These are phyloP conservation scores for Durusdinium trenchii DNA, from an alignment of 73 alveolate genomes.

Conservation along the genomic window DNA sequence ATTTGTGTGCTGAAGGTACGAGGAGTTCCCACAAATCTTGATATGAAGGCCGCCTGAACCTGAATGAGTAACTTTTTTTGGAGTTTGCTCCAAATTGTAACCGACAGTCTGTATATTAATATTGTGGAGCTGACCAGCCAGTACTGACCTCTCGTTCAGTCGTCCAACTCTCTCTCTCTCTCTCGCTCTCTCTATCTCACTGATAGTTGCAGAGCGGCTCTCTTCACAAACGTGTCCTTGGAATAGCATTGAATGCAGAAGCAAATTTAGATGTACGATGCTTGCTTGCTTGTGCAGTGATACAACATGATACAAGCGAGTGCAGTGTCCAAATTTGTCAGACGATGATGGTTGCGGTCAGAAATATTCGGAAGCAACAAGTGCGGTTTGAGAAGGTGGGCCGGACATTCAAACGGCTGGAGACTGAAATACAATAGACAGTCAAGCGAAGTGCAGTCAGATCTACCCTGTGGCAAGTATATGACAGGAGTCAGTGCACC, in stretches of 20 bases:
- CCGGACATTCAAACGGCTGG: background rate
- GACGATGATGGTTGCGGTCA: slow-evolving; percentile 90
- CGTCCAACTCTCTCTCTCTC: too few relatives aligned
- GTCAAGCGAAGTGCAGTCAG: too few relatives aligned
- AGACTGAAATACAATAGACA: too few relatives aligned
- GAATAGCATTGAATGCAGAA: background rate
- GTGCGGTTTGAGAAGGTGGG: slow-evolving; percentile 77
- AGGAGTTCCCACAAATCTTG: slow-evolving; percentile 70
- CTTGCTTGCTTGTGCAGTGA: background rate
- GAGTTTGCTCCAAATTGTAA: too few relatives aligned
- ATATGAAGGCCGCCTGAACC: slow-evolving; percentile 42
- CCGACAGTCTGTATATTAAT: too few relatives aligned
- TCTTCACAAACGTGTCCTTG: too few relatives aligned
- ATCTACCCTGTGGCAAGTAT: background rate
- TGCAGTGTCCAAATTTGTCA: background rate
- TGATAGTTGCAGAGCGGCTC: too few relatives aligned
- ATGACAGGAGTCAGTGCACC: slow-evolving; percentile 35
- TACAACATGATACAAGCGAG: background rate
- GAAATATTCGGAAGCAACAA: slow-evolving; percentile 74
- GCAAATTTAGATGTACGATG: background rate
- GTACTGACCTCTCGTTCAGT: too few relatives aligned
- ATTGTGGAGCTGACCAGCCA: too few relatives aligned
- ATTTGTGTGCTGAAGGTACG: slow-evolving; percentile 8
- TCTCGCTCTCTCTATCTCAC: too few relatives aligned
- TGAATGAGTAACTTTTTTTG: too few relatives aligned